phyloP scores from a whole-genome alignment of 495 filamentous ascomycete species.

The Neurospora tetraspora region DNA sequence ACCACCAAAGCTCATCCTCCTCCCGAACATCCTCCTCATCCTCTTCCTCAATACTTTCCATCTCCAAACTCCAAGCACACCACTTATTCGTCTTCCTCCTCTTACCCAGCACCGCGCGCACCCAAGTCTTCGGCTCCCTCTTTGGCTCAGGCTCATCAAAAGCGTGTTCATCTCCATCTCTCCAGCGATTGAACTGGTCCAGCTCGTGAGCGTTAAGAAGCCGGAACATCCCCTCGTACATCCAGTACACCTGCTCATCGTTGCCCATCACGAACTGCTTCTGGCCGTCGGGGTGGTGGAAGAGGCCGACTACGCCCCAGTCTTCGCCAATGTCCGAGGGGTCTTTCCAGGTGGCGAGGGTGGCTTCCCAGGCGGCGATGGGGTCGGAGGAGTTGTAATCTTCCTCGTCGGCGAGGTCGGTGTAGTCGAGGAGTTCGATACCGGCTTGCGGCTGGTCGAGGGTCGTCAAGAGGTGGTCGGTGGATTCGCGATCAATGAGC shows the following conservation, averaged over 20 bases:
- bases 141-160: neutral
- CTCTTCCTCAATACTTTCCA: neutral
- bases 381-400: neutral
- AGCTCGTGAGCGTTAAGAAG: neutral
- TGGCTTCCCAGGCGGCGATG: neutral
- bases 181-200: neutral
- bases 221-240: neutral
- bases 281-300: neutral
- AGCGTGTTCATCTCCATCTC: neutral
- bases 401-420: neutral
- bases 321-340: neutral
- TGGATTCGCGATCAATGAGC: neutral
- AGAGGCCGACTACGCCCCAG: neutral
- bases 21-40: neutral
- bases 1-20: neutral
- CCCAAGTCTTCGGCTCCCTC: neutral
- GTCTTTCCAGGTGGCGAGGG: neutral
- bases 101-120: neutral
- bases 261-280: neutral
- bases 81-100: neutral
- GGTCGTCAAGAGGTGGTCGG: too few relatives aligned
- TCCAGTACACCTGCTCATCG: neutral
- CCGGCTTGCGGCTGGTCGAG: neutral
- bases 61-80: neutral
- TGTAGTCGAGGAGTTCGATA: neutral